A percentile compares a stretch with the other conserved stretches of the same genome.
Conservation (phyloP, 768 basidiomycete species). For the Sporobolomyces pararoseus region DNA sequence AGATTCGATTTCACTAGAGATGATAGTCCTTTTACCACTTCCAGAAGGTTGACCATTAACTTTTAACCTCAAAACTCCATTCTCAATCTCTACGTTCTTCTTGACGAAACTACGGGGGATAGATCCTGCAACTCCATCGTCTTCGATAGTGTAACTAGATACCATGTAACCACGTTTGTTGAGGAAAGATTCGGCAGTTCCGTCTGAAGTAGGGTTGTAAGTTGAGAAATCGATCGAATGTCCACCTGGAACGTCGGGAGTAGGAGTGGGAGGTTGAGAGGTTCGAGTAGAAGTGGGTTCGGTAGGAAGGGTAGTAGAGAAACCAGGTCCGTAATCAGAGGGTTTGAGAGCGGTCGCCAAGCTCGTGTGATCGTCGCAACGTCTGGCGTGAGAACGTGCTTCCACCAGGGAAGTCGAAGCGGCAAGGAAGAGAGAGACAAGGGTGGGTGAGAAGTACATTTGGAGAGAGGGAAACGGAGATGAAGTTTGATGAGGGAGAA, state of each 20-base stretch:
- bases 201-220: background rate
- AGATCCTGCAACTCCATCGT: background rate
- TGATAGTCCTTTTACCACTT: background rate
- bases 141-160: background rate
- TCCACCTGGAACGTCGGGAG: background rate
- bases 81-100: slow-evolving; percentile 22
- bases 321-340: background rate
- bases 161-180: slow-evolving; percentile 8
- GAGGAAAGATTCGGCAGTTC: slow-evolving; percentile 5
- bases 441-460: background rate
- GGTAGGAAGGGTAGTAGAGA: background rate
- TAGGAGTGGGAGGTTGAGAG: background rate
- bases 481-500: background rate
- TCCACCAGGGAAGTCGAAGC: background rate
- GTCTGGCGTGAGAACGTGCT: background rate
- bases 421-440: background rate
- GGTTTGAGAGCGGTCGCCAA: background rate
- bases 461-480: background rate
- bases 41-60: slow-evolving; percentile 4
- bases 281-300: background rate
- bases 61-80: slow-evolving; percentile 12
- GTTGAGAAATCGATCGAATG: background rate
- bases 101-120: background rate
- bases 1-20: slow-evolving; percentile 4
- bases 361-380: background rate